Conservation (phyloP, 2,329 filamentous ascomycete genomes). For the Gyromitra esculenta region DNA sequence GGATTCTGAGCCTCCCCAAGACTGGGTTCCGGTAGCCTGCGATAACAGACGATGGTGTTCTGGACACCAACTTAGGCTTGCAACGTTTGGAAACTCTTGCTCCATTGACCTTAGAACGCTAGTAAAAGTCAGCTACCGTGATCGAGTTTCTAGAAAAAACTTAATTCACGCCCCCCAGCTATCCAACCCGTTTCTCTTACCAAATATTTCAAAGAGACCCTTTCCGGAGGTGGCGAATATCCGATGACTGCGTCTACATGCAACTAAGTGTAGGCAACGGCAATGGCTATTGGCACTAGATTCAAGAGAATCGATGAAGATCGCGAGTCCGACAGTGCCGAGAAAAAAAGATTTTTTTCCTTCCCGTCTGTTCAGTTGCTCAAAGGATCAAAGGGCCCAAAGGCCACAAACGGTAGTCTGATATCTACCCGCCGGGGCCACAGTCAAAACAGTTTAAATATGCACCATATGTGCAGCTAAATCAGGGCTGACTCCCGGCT, state of each 20-base stretch:
- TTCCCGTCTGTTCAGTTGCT: neutral
- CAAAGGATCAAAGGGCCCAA: conserved; percentile 14
- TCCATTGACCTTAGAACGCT: neutral
- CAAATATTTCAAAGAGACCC: neutral
- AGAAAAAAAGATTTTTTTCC: neutral
- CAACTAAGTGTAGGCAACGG: neutral
- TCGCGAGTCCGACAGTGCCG: neutral
- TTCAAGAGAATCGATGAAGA: conserved; percentile 17
- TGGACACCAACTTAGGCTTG: neutral
- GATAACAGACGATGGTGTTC: too few species aligned
- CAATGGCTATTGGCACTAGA: conserved; percentile 8
- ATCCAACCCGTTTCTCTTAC: neutral
- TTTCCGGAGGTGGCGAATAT: conserved; percentile 2
- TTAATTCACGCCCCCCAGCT: neutral
- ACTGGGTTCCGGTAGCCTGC: conserved; percentile 3
- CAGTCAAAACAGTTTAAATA: conserved; percentile 17
- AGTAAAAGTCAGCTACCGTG: neutral
- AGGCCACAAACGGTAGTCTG: conserved; percentile 6
- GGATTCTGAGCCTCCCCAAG: conserved; percentile 4
- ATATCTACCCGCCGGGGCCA: conserved; percentile 18
- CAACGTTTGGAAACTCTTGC: neutral
- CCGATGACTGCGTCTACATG: conserved; percentile 3
- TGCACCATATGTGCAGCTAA: conserved; percentile 20
- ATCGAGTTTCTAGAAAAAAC: neutral
- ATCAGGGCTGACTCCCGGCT: conserved; percentile 22